phyloP scores from a whole-genome alignment of 805 yeast species.

The Candida ulmi region DNA sequence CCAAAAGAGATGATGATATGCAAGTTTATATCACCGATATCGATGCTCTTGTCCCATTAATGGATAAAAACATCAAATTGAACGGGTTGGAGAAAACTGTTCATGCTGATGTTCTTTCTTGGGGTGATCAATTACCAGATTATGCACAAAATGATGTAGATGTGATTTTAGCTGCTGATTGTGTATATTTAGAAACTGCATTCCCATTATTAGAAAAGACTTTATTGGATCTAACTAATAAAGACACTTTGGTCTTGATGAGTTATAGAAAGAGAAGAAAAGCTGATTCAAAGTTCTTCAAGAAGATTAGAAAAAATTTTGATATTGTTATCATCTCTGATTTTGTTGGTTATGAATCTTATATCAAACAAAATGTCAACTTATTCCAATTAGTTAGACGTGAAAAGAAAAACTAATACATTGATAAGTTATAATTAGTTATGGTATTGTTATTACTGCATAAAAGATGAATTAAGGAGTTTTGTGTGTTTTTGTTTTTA shows the following conservation, averaged over 20 bases:
- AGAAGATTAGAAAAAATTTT: constrained; percentile 27
- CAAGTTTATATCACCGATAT: constrained; percentile 46
- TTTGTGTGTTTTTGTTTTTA: no score
- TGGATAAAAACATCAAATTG: constrained; percentile 38
- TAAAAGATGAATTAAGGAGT: no score
- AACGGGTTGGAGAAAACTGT: constrained; percentile 34
- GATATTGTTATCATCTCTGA: constrained; percentile 25
- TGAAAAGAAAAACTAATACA: not conserved
- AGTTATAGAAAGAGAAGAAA: constrained; percentile 50
- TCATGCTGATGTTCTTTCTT: constrained; percentile 36
- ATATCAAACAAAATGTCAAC: constrained; percentile 34
- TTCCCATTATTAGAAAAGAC: constrained; percentile 48
- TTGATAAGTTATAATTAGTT: no score
- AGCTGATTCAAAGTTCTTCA: constrained; percentile 29
- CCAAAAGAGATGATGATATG: constrained; percentile 20
- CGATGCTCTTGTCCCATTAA: constrained; percentile 38
- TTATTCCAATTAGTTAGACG: constrained; percentile 33
- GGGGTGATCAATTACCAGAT: constrained; percentile 37
- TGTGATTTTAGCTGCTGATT: constrained; percentile 52
- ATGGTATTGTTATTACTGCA: not conserved
- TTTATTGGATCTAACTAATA: constrained; percentile 34
- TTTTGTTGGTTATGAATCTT: constrained; percentile 30
- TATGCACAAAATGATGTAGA: constrained; percentile 33
- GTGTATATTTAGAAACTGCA: constrained; percentile 50
- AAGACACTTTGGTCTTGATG: constrained; percentile 41